Conservation (phyloP, 2,329 filamentous ascomycete genomes). For the Fusarium stilboides region DNA sequence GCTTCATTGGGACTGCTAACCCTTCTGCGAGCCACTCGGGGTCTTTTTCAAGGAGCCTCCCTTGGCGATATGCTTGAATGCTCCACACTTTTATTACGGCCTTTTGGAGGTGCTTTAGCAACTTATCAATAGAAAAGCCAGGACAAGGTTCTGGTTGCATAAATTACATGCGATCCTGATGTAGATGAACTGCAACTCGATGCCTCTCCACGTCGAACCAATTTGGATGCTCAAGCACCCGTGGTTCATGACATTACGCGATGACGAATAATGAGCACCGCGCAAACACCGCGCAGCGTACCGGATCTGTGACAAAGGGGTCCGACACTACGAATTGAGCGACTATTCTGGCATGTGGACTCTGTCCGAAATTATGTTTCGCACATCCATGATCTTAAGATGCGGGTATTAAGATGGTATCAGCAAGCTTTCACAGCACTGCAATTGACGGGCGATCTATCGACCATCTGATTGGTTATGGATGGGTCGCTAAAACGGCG, state of each 20-base stretch:
- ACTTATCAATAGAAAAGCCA: conserved; percentile 9
- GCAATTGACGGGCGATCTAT: conserved; percentile 19
- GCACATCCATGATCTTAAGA: conserved; percentile 50
- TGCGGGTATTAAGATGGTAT: conserved; percentile 48
- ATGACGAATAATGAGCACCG: conserved; percentile 44
- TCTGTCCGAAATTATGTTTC: conserved; percentile 51
- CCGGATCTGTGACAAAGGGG: conserved; percentile 43
- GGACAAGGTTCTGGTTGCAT: conserved; percentile 34
- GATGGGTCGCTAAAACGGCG: conserved; percentile 49
- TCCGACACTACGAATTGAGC: conserved; percentile 41
- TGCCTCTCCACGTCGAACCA: conserved; percentile 35
- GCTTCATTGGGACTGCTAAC: conserved; percentile 34
- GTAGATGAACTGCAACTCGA: conserved; percentile 40
- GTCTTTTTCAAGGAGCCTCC: conserved; percentile 27
- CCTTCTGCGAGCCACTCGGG: conserved; percentile 20
- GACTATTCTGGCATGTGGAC: conserved; percentile 43
- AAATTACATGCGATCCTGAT: conserved; percentile 24
- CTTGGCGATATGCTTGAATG: conserved; percentile 18
- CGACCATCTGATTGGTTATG: conserved; percentile 39
- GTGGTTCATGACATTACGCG: conserved; percentile 19
- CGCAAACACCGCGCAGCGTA: conserved; percentile 36
- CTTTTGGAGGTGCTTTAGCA: conserved; percentile 11
- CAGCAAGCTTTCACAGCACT: conserved; percentile 42
- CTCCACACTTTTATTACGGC: conserved; percentile 24
- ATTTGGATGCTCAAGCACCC: conserved; percentile 38